Percentiles rank a stretch among this genome's conserved stretches.
phyloP scores from a whole-genome alignment of 108 stramenopile genomes.

The Skeletonema marinoi region DNA sequence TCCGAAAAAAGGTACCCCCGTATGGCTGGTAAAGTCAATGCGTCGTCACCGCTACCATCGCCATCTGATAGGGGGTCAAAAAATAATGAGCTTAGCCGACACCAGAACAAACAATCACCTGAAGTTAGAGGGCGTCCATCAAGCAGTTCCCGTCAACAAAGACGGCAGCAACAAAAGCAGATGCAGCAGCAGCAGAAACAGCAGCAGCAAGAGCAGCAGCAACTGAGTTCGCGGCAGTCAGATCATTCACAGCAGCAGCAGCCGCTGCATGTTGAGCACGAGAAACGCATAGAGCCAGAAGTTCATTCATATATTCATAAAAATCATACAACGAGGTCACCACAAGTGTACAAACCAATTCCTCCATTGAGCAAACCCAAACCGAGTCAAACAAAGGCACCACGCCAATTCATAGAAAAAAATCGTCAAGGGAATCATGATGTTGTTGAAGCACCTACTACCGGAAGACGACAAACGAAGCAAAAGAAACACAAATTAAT shows the following conservation, averaged over 20 bases:
- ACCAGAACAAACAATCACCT: not conserved
- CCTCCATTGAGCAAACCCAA: not conserved
- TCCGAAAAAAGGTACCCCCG: conserved; percentile 37
- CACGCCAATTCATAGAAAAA: not conserved
- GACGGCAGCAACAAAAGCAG: conserved; percentile 3
- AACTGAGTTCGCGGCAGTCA: conserved; percentile 53
- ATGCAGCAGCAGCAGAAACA: not conserved
- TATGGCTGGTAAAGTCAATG: conserved; percentile 12
- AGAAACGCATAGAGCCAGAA: not conserved
- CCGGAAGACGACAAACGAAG: conserved; percentile 17
- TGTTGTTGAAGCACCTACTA: not conserved
- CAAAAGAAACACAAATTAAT: conserved; percentile 33
- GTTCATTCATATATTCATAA: not conserved
- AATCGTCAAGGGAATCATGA: not conserved
- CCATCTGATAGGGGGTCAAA: not conserved
- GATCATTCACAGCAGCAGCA: not conserved
- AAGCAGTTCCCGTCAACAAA: conserved; percentile 10
- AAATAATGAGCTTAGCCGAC: not conserved
- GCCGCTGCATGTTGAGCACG: not conserved
- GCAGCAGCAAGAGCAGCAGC: conserved; percentile 5
- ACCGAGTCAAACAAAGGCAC: not conserved
- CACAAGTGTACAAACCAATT: not conserved
- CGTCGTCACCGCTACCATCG: not conserved
- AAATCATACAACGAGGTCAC: not conserved
- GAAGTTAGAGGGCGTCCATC: not conserved